Conservation (phyloP, 2,329 filamentous ascomycete species). For the Thielaviopsis punctulata region DNA sequence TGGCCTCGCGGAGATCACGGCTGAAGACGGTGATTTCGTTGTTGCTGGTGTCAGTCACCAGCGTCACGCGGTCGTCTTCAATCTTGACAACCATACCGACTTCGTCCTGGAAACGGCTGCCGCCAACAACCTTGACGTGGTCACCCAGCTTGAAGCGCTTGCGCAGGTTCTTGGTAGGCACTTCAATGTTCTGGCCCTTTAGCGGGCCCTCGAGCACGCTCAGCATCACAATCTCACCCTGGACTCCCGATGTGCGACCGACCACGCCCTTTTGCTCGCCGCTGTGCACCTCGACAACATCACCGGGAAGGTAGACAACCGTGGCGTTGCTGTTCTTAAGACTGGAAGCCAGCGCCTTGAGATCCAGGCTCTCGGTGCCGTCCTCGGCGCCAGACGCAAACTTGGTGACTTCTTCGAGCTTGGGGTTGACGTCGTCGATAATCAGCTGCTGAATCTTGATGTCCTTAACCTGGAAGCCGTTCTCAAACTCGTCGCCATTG, state of each 20-base stretch:
- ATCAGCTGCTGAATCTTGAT: constrained; percentile 75
- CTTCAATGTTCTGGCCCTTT: constrained; percentile 70
- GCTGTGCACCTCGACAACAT: constrained; percentile 90
- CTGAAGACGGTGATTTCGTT: constrained; percentile 95
- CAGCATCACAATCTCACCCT: constrained; percentile 82
- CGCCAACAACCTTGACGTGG: constrained; percentile 96
- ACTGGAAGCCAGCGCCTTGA: constrained; percentile 77
- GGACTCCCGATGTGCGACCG: constrained; percentile 71
- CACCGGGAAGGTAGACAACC: constrained; percentile 76
- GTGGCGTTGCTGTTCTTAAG: constrained; percentile 69
- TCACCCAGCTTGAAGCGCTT: constrained; percentile 90
- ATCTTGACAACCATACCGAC: constrained; percentile 95
- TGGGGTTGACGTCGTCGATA: constrained; percentile 84
- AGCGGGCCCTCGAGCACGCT: constrained; percentile 70
- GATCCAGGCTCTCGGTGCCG: constrained; percentile 81
- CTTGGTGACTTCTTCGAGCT: constrained; percentile 85
- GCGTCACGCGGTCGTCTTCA: constrained; percentile 76
- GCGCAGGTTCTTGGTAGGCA: constrained; percentile 77
- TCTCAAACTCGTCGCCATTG: constrained; percentile 74
- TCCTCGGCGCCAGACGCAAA: constrained; percentile 82
- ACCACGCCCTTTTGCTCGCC: constrained; percentile 87
- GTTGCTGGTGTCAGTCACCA: constrained; percentile 84
- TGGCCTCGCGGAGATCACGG: constrained; percentile 85
- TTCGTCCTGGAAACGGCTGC: constrained; percentile 85
- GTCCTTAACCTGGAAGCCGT: constrained; percentile 86